Base-by-base conservation (phyloP, 768 basidiomycete genomes). In the Chalciporus sphaerocephalus region DNA sequence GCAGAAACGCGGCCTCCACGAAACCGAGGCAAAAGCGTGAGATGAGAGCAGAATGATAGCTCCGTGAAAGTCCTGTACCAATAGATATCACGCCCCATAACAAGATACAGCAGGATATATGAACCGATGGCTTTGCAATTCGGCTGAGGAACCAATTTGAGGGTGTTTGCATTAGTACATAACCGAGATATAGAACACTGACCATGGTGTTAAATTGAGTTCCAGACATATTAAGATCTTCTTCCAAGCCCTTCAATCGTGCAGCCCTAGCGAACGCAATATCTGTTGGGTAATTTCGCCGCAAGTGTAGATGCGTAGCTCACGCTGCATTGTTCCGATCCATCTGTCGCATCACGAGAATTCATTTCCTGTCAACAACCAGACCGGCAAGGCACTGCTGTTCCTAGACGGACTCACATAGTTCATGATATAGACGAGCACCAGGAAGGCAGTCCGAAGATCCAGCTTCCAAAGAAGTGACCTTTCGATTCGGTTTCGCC, bases 21-120 rank as follows among this genome's bases (percentile, higher is more conserved):
- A 83, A 82, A 17, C 89, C 89, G 16, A 90, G 74, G 59, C 85
- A 76, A 66, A 90, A 89, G n/a, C 88, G 76, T 0, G 80, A 81
- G n/a, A 78, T 62, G 4, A 86, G 71, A 4, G 74, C 81, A 13
- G 78, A 74, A 28, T 69, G 61, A 52, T 81, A 92, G 60, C 79
- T 57, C 39, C 65, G 64, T 7, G 74, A 69, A 38, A 75, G 62
- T 11, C 76, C 80, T 27, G 76, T 81, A 38, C 77, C 55, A 20
- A 72, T 61, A 4, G 79, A 80, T n/a, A 80, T 73, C 13, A 66
- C 66, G 3, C 86, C 87, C 86, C 85, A 87, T n/a, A 85, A 53
- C 15, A 76, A 67, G 81, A 86, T 85, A 47, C 79, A 80, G 36
- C 44, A 54, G 0, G 85, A 81, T 2, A 86, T 68, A 58, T 86